Percentiles rank a stretch among this genome's conserved stretches.
Evolutionary conservation across 164 flowering plant genomes (phyloP).

Genomic region (Umbellularia californica): DNA sequence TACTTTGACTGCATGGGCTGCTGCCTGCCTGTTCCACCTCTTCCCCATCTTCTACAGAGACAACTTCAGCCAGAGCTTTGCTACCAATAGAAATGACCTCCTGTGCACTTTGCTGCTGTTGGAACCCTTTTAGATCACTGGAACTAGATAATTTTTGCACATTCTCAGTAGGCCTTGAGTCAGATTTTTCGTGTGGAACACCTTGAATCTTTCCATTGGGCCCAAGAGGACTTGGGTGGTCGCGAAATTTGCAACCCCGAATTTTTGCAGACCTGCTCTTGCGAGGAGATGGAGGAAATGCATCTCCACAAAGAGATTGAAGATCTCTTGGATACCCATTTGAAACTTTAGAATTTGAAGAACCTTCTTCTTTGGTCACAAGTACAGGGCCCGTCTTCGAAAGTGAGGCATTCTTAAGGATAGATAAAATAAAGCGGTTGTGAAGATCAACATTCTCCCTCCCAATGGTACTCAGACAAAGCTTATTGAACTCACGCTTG

Average conservation of each 20-base stretch:
- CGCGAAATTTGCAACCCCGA: slow-evolving; percentile 45
- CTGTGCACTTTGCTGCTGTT: slow-evolving; percentile 1
- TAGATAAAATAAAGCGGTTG: slow-evolving; percentile 51
- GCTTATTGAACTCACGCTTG: slow-evolving; percentile 59
- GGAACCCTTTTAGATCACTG: slow-evolving; percentile 24
- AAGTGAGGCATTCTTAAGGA: slow-evolving; percentile 56
- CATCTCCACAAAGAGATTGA: slow-evolving; percentile 41
- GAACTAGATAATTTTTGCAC: slow-evolving; percentile 6
- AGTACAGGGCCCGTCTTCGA: slow-evolving; percentile 51
- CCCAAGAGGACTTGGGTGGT: slow-evolving; percentile 60
- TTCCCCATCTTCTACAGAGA: slow-evolving; percentile 87
- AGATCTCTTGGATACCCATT: slow-evolving; percentile 39
- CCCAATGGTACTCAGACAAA: slow-evolving; percentile 53
- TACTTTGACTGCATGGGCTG: slow-evolving; percentile 69
- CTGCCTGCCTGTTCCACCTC: slow-evolving; percentile 74
- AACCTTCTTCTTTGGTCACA: slow-evolving; percentile 25
- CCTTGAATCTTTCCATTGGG: slow-evolving; percentile 41
- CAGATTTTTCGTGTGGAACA: slow-evolving; percentile 27
- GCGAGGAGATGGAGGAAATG: slow-evolving; percentile 54
- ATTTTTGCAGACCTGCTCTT: slow-evolving; percentile 46
- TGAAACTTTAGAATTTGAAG: slow-evolving; percentile 23
- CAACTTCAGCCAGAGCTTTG: slow-evolving; percentile 60
- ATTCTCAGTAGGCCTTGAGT: slow-evolving; percentile 1
- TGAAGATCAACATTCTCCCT: slow-evolving; percentile 69
- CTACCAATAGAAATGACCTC: slow-evolving; percentile 67